Percentiles rank a stretch among this genome's conserved stretches.
Evolutionary conservation across 1,284 basidiomycete genomes (phyloP).

Genomic region (Phlebopus sp.): DNA sequence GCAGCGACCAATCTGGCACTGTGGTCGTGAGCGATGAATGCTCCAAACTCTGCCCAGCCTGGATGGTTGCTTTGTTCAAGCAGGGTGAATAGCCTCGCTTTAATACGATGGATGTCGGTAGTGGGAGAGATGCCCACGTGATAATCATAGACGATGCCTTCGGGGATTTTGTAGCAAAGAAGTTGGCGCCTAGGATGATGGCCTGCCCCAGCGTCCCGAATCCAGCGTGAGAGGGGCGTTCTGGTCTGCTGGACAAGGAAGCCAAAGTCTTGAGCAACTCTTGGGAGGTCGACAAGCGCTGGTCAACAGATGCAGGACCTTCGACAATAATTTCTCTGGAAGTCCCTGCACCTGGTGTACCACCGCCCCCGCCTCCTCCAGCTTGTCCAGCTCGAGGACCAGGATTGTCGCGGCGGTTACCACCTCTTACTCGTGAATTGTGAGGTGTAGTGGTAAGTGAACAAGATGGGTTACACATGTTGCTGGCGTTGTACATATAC

Average conservation of each 20-base stretch:
- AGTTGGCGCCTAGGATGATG: conserved; percentile 62
- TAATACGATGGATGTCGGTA: conserved; percentile 45
- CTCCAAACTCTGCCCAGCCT: conserved; percentile 38
- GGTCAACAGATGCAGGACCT: conserved; percentile 42
- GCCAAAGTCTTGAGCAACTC: conserved; percentile 50
- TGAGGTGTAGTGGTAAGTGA: neutral
- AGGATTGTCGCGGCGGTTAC: conserved; percentile 8
- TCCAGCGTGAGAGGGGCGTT: conserved; percentile 62
- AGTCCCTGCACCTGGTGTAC: conserved; percentile 31
- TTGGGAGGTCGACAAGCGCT: conserved; percentile 39
- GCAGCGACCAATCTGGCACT: conserved; percentile 58
- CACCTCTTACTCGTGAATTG: neutral
- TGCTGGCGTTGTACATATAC: neutral
- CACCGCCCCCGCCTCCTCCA: conserved; percentile 28
- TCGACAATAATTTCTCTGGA: conserved; percentile 42
- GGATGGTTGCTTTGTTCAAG: conserved; percentile 46
- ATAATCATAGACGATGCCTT: conserved; percentile 58
- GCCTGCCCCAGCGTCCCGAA: conserved; percentile 57
- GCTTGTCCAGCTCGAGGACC: conserved; percentile 17
- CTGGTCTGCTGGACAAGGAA: conserved; percentile 27
- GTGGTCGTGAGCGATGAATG: conserved; percentile 60
- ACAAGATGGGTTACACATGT: neutral
- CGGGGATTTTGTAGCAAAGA: conserved; percentile 55
- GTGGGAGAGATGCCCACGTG: conserved; percentile 53
- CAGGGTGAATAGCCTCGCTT: conserved; percentile 54